These are phyloP conservation scores for Daedaleopsis nitida DNA, from an alignment of 768 basidiomycete genomes.

Conservation along the genomic window DNA sequence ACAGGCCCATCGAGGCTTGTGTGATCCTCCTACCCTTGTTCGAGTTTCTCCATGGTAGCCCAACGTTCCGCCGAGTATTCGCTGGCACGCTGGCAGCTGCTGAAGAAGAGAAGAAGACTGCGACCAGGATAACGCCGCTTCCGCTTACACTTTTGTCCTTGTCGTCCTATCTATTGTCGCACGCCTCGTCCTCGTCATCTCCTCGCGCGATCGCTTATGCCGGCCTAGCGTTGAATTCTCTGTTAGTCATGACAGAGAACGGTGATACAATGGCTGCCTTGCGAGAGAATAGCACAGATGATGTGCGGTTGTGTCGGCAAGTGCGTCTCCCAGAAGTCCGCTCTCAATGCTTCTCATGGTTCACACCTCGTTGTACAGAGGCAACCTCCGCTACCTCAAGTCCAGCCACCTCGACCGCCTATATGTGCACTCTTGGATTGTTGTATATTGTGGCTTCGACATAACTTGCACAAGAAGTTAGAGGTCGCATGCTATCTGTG, in stretches of 20 bases:
- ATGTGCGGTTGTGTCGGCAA: slow-evolving; percentile 65
- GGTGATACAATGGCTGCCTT: slow-evolving; percentile 47
- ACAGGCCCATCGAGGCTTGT: slow-evolving; percentile 64
- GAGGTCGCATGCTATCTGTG: slow-evolving; percentile 61
- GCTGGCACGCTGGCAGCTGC: slow-evolving; percentile 28
- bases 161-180: slow-evolving; percentile 66
- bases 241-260: slow-evolving; percentile 55
- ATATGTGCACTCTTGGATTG: slow-evolving; percentile 67
- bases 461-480: slow-evolving; percentile 65
- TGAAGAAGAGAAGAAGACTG: slow-evolving; percentile 27
- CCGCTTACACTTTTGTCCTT: slow-evolving; percentile 54
- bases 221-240: slow-evolving; percentile 52
- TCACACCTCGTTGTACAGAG: slow-evolving; percentile 37
- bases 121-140: slow-evolving; percentile 36
- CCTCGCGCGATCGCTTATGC: slow-evolving; percentile 65
- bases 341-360: neutral
- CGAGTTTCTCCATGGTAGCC: slow-evolving; percentile 59
- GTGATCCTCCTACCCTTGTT: slow-evolving; percentile 61
- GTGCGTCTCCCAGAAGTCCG: slow-evolving; percentile 35
- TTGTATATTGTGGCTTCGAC: slow-evolving; percentile 68
- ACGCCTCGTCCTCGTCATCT: slow-evolving; percentile 63
- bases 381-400: slow-evolving; percentile 49
- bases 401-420: slow-evolving; percentile 43
- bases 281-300: slow-evolving; percentile 41
- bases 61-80: slow-evolving; percentile 50